A percentile compares a stretch with the other conserved stretches of the same genome.
phyloP scores from a whole-genome alignment of 352 stramenopile genomes.

The Pythium rhizo-oryzae region DNA sequence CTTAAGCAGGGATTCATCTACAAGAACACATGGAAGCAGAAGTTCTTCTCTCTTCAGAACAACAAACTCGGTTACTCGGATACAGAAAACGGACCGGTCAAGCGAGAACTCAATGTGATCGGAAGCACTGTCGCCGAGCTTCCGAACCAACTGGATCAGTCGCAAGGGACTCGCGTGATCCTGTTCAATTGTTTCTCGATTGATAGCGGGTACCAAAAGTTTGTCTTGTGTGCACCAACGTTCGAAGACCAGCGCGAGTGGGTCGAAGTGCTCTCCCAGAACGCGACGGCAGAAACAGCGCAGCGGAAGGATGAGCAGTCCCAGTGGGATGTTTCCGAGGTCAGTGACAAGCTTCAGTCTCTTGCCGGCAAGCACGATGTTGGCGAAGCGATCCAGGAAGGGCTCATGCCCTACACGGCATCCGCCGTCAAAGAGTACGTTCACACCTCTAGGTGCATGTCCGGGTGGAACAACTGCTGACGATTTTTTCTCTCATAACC shows the following conservation, averaged over 20 bases:
- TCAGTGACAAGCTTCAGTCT: conserved; percentile 77
- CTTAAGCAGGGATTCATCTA: conserved; percentile 91
- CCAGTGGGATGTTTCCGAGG: conserved; percentile 72
- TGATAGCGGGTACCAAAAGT: conserved; percentile 83
- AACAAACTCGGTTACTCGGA: conserved; percentile 87
- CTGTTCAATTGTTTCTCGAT: conserved; percentile 88
- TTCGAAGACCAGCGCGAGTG: conserved; percentile 90
- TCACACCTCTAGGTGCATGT: not conserved
- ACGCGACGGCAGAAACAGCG: conserved; percentile 80
- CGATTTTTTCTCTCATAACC: not conserved
- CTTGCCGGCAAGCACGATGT: conserved; percentile 80
- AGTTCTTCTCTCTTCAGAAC: conserved; percentile 87
- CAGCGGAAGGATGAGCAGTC: conserved; percentile 78
- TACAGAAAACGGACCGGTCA: conserved; percentile 78
- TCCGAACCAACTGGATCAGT: conserved; percentile 88
- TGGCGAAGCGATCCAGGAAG: conserved; percentile 66
- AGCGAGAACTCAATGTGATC: conserved; percentile 89
- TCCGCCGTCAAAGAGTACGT: conserved; percentile 89
- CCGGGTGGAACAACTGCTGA: not conserved
- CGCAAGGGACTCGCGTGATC: conserved; percentile 80
- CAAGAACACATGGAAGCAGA: conserved; percentile 90
- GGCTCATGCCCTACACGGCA: conserved; percentile 76
- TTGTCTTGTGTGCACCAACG: conserved; percentile 79
- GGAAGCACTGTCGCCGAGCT: conserved; percentile 79
- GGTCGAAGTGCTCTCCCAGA: conserved; percentile 88